Percentiles rank a stretch among this genome's conserved stretches.
Evolutionary conservation across 495 filamentous ascomycete genomes (phyloP).

Genomic region (Amorphotheca resinae): DNA sequence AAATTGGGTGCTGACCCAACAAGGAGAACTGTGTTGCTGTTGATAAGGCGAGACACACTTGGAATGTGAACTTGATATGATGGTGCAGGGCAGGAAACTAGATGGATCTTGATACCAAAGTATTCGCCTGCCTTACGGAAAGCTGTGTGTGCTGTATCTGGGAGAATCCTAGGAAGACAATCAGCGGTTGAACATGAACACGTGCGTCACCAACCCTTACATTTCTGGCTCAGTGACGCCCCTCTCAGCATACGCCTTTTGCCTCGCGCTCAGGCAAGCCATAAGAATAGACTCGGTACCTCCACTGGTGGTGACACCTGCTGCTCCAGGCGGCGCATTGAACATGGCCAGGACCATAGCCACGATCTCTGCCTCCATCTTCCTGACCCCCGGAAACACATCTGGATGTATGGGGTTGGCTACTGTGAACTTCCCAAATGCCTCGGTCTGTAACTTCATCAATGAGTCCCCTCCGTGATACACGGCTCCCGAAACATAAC

Average conservation of each 20-base stretch:
- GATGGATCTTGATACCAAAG: slow-evolving; percentile 88
- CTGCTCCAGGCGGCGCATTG: slow-evolving; percentile 73
- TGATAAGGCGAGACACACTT: slow-evolving; percentile 72
- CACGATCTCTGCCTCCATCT: slow-evolving; percentile 99
- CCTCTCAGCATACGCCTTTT: slow-evolving; percentile 77
- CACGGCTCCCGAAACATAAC: slow-evolving; percentile 85
- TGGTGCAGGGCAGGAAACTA: slow-evolving; percentile 76
- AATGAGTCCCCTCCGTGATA: slow-evolving; percentile 88
- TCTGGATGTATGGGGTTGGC: slow-evolving; percentile 97
- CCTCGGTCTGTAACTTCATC: slow-evolving; percentile 75
- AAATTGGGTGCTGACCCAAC: slow-evolving; percentile 96
- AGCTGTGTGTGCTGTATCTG: slow-evolving; percentile 85
- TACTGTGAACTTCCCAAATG: slow-evolving; percentile 85
- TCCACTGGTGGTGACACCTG: slow-evolving; percentile 82
- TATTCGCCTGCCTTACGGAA: slow-evolving; percentile 93
- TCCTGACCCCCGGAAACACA: slow-evolving; percentile 93
- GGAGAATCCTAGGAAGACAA: slow-evolving; percentile 56
- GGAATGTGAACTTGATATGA: slow-evolving; percentile 69
- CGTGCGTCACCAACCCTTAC: slow-evolving; percentile 27
- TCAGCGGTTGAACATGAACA: slow-evolving; percentile 15
- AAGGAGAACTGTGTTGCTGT: slow-evolving; percentile 87
- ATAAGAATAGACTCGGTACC: slow-evolving; percentile 95
- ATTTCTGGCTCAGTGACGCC: slow-evolving; percentile 91
- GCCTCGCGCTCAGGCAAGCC: slow-evolving; percentile 77
- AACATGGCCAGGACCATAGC: slow-evolving; percentile 91